phyloP scores from a whole-genome alignment of 805 yeast genomes.

The Peterozyma toletana region DNA sequence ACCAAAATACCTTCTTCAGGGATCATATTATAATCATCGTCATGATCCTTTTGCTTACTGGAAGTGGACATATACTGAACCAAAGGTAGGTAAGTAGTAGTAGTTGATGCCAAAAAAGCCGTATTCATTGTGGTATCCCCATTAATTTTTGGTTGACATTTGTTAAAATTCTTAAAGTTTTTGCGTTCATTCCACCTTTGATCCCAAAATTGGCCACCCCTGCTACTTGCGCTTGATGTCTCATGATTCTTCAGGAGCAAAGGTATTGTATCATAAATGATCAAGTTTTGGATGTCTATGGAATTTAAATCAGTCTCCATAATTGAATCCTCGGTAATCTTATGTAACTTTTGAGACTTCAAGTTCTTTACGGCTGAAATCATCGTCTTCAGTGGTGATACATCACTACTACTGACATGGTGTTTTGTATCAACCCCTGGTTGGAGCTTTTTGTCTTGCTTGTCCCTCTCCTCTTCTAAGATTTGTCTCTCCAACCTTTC shows the following conservation, averaged over 20 bases:
- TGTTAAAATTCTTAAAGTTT: constrained; percentile 5
- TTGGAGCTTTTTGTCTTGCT: background rate
- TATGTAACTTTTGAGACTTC: constrained; percentile 2
- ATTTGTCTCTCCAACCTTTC: constrained; percentile 1
- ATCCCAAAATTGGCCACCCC: constrained; percentile 1
- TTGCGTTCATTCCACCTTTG: constrained; percentile 7
- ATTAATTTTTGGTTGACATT: constrained; percentile 1
- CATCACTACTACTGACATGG: background rate
- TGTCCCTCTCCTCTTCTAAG: background rate
- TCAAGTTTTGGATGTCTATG: constrained; percentile 3
- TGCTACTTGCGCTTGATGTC: background rate
- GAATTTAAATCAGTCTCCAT: background rate
- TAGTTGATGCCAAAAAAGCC: background rate
- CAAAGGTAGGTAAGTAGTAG: constrained; percentile 3
- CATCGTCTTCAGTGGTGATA: background rate
- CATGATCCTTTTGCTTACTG: background rate
- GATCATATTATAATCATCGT: background rate
- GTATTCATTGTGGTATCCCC: background rate
- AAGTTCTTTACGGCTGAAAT: constrained; percentile 6
- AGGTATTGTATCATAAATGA: constrained; percentile 1
- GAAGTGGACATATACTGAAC: background rate
- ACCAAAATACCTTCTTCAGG: background rate
- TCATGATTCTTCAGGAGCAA: background rate
- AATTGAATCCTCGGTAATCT: background rate
- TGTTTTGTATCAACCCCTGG: background rate